Evolutionary conservation across 352 stramenopile genomes (phyloP).

Genomic region (Pythium phragmitis): DNA sequence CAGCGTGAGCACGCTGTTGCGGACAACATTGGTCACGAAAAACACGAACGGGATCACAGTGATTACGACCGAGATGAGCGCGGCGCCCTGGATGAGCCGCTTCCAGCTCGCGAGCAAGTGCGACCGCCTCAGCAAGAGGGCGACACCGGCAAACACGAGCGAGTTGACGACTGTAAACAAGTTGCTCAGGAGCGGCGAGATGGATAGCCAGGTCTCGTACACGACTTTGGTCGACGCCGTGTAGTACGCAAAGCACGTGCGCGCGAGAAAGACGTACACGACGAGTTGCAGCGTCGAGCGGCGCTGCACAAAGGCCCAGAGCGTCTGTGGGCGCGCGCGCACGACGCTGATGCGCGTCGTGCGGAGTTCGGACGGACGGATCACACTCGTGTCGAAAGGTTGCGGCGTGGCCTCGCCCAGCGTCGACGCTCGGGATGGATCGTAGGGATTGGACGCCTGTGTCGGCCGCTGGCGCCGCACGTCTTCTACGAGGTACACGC

Average conservation of each 20-base stretch:
- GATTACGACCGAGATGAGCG: slow-evolving; percentile 36
- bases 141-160: slow-evolving; percentile 39
- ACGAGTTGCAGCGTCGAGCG: slow-evolving; percentile 42
- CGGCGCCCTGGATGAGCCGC: slow-evolving; percentile 34
- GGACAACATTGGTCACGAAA: slow-evolving; percentile 54
- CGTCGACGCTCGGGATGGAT: slow-evolving; percentile 14
- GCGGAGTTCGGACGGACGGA: neutral
- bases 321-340: slow-evolving; percentile 3
- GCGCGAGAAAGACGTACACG: slow-evolving; percentile 42
- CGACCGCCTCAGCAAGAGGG: slow-evolving; percentile 29
- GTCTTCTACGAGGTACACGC: slow-evolving; percentile 40
- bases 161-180: slow-evolving; percentile 48
- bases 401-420: slow-evolving; percentile 3
- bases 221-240: slow-evolving; percentile 50
- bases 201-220: slow-evolving; percentile 53
- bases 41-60: slow-evolving; percentile 47
- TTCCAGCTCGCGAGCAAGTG: slow-evolving; percentile 41
- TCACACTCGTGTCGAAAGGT: neutral
- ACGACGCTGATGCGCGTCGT: slow-evolving; percentile 2
- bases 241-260: slow-evolving; percentile 64
- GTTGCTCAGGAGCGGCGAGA: slow-evolving; percentile 41
- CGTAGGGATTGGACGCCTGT: neutral
- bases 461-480: slow-evolving; percentile 1
- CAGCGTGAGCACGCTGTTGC: slow-evolving; percentile 43
- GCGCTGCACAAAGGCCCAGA: slow-evolving; percentile 41